Percentiles rank a stretch among this genome's conserved stretches.
These are phyloP conservation scores for Thalassiosira ordinaria DNA, from an alignment of 352 stramenopile species.

Conservation along the genomic window DNA sequence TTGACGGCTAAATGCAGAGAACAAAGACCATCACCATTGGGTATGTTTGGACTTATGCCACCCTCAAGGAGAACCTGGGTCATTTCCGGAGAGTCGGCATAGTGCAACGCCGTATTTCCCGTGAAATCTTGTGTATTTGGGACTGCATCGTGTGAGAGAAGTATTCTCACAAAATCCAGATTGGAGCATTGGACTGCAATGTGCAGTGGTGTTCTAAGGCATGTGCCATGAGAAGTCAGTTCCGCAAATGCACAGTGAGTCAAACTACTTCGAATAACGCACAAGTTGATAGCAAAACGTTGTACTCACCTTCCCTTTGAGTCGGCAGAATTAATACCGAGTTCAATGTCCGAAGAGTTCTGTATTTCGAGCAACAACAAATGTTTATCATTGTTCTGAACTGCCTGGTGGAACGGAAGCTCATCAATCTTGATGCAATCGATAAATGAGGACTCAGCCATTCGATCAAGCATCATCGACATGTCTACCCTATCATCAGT, in stretches of 20 bases:
- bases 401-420: constrained; percentile 47
- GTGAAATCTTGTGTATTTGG: constrained; percentile 79
- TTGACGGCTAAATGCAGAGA: constrained; percentile 82
- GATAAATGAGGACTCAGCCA: constrained; percentile 37
- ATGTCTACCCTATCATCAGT: constrained; percentile 14
- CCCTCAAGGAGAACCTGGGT: constrained; percentile 68
- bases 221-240: too few species aligned
- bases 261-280: too few species aligned
- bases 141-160: constrained; percentile 68
- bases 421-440: constrained; percentile 27
- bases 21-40: constrained; percentile 81
- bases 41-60: constrained; percentile 85
- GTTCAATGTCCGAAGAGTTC: constrained; percentile 41
- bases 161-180: constrained; percentile 52
- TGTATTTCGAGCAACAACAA: constrained; percentile 51
- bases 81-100: constrained; percentile 60
- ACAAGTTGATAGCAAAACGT: too few species aligned
- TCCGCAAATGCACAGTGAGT: too few species aligned
- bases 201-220: constrained; percentile 78
- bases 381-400: constrained; percentile 54
- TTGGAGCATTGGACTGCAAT: constrained; percentile 68
- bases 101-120: constrained; percentile 83
- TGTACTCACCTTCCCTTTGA: constrained; percentile 43
- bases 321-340: constrained; percentile 55
- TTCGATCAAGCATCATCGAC: constrained; percentile 14